phyloP scores from a whole-genome alignment of 805 yeast species.

The Ogataea salicorniae region DNA sequence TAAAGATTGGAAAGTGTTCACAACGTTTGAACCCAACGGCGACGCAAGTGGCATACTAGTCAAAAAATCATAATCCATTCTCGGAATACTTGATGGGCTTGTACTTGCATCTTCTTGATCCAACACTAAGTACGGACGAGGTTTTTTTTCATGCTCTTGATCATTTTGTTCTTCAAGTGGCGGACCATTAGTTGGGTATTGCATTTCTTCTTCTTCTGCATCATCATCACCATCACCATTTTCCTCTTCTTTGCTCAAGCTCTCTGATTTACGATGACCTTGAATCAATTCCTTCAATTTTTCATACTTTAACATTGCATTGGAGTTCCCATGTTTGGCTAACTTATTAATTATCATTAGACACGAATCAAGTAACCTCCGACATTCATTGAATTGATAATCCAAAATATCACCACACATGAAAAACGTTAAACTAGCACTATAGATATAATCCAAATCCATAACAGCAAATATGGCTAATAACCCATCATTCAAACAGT shows the following conservation, averaged over 20 bases:
- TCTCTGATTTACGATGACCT: constrained; percentile 9
- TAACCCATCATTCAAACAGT: constrained; percentile 17
- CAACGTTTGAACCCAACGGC: constrained; percentile 9
- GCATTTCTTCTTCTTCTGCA: background rate
- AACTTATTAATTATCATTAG: constrained; percentile 16
- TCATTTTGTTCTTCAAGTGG: background rate
- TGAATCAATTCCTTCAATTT: constrained; percentile 15
- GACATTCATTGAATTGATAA: constrained; percentile 13
- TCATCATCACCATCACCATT: too few relatives aligned
- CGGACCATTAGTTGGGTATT: background rate
- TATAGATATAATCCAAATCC: constrained; percentile 27
- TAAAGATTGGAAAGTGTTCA: constrained; percentile 18
- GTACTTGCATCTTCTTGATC: background rate
- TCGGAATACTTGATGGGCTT: background rate
- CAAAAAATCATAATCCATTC: background rate
- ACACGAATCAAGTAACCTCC: constrained; percentile 14
- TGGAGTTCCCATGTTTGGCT: constrained; percentile 17
- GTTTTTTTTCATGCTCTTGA: background rate
- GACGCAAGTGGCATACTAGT: background rate
- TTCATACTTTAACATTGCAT: constrained; percentile 16
- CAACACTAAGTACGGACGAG: background rate
- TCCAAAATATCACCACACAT: constrained; percentile 24
- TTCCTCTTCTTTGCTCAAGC: background rate
- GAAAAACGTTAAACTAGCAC: constrained; percentile 24
- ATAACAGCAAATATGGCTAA: constrained; percentile 26